Percentiles rank a stretch among this genome's conserved stretches.
Evolutionary conservation across 2,329 filamentous ascomycete species (phyloP).

Genomic region (Incumbomyces delicatus): DNA sequence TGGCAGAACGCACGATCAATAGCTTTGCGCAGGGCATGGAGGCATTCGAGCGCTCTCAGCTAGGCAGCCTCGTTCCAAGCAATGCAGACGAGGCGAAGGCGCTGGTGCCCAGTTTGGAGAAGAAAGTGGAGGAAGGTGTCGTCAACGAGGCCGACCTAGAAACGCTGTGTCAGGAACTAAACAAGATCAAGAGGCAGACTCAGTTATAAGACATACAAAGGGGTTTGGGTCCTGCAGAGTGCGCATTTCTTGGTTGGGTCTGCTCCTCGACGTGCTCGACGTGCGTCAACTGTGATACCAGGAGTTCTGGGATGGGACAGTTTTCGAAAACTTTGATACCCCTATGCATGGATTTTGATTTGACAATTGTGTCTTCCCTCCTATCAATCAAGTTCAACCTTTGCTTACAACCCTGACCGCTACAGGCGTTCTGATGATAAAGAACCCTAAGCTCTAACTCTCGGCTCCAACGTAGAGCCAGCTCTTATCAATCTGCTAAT

Average conservation of each 20-base stretch:
- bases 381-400: neutral
- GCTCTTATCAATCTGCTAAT: too few species aligned
- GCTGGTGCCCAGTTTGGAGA: conserved; percentile 75
- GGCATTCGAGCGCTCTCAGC: conserved; percentile 73
- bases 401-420: neutral
- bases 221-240: neutral
- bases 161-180: conserved; percentile 80
- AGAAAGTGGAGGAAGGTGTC: conserved; percentile 59
- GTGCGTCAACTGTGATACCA: too few species aligned
- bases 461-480: too few species aligned
- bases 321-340: neutral
- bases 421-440: neutral
- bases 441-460: too few species aligned
- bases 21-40: conserved; percentile 65
- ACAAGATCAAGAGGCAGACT: conserved; percentile 50
- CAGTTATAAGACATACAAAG: conserved; percentile 6
- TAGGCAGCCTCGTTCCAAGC: conserved; percentile 86
- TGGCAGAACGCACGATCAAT: conserved; percentile 79
- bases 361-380: neutral
- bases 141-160: conserved; percentile 67
- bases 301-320: too few species aligned
- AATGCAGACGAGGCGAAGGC: conserved; percentile 93
- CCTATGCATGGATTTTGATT: neutral
- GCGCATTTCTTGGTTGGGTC: too few species aligned
- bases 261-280: too few species aligned